phyloP scores from a whole-genome alignment of 2,329 filamentous ascomycete genomes.

The Harringtonia lauricola region DNA sequence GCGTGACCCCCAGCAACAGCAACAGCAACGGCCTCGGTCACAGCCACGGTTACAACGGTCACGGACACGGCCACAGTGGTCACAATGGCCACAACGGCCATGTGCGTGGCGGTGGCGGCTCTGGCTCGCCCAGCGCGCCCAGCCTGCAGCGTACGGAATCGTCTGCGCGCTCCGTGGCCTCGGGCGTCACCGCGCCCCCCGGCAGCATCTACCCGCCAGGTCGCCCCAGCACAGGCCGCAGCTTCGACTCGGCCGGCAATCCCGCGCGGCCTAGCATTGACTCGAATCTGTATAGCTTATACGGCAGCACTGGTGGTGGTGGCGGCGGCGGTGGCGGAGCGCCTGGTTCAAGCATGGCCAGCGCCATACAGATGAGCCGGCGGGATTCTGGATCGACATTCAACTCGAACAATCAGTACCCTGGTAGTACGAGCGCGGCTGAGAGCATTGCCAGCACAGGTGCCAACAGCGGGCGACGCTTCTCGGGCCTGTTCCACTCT shows the following conservation, averaged over 20 bases:
- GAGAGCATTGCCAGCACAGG: not conserved
- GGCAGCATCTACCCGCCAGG: conserved; percentile 16
- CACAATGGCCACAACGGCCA: not conserved
- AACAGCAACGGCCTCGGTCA: conserved; percentile 18
- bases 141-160: conserved; percentile 26
- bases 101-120: conserved; percentile 15
- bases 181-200: conserved; percentile 24
- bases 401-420: conserved; percentile 33
- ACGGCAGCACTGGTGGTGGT: conserved; percentile 24
- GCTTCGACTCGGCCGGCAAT: conserved; percentile 36
- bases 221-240: conserved; percentile 49
- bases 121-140: conserved; percentile 43
- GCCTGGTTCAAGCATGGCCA: conserved; percentile 19
- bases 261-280: conserved; percentile 14
- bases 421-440: conserved; percentile 25
- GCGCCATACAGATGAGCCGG: conserved; percentile 16
- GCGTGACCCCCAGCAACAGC: conserved; percentile 17
- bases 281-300: conserved; percentile 2
- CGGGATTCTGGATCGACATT: conserved; percentile 46
- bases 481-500: conserved; percentile 75
- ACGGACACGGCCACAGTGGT: not conserved
- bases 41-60: too few species aligned
- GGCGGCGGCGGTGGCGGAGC: conserved; percentile 47
- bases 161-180: conserved; percentile 34
- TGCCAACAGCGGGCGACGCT: conserved; percentile 29